Base-by-base conservation (phyloP, 805 yeast genomes). In the Pichia deserticola region DNA sequence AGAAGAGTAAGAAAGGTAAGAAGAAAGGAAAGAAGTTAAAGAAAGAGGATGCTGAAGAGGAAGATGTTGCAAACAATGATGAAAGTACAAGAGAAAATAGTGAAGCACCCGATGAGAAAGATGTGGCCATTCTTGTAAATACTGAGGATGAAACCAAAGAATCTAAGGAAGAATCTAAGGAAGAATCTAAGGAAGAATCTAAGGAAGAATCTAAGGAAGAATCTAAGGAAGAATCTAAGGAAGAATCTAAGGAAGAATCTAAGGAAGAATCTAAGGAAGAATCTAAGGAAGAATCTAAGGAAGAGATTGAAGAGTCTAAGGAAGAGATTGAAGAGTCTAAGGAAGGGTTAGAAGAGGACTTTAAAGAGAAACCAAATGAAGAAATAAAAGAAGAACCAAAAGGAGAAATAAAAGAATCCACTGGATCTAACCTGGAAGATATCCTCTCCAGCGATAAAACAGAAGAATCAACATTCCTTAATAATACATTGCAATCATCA, bases 401-500 rank as follows among this genome's bases (percentile, higher is more conserved):
- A 7, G 50, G 47, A n/a, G 25, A 30, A 29, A 35, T 39, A 5
- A 29, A 41, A 13, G 29, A 41, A 10, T 7, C 7, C 7, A 36
- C 7, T 36, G 8, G 20, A 25, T 48, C 59, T 20, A 20, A 20
- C 20, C 51, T 57, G 20, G 63, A 54, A 38, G 54, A 55, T 11
- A 56, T 59, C 2, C 48, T 59, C 20, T 48, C 58, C 6, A 44
- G 55, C 5, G 49, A 49, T 5, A 20, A 30, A 6, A 44, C 54
- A 4, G 51, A 40, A n/a, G 58, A 58, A 42, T 62, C 67, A 0
- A 48, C 56, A 3, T 62, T 60, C 29, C 45, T 63, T n/a, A 45
- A 54, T 7, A 52, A 53, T 5, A 58, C 62, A 33, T 60, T 70
- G 32, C 63, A 68, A 48, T 56, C 66, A 10, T 70, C 70, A 40